Evolutionary conservation across 202 grass and related monocot genomes (phyloP), one percentile per base, ranked within the genome.

Genomic region (Zoysia matrella): DNA sequence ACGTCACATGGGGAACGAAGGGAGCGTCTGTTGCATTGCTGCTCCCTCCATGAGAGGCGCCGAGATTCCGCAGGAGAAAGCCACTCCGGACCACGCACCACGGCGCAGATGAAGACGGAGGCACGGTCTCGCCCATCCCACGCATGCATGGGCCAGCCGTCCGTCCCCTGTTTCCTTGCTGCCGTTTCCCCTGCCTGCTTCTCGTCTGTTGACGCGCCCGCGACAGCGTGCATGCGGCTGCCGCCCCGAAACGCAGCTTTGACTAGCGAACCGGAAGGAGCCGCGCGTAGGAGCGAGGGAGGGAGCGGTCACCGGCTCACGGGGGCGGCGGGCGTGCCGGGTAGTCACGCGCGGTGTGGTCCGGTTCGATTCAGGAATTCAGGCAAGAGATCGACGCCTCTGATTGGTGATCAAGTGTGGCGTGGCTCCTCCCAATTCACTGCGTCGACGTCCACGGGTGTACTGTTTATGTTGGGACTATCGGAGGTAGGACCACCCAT

Each of bases 1-100:
- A 76, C 44, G 69, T 70, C 91, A 83, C 86, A 89, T 88, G 86
- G 79, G 83, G 60, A 52, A 67, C 15, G 15, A 43, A 40, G 50
- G 65, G 8, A 49, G 22, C 22, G 22, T 30, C 22, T 30, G 56
- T 60, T 2, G 58, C 58, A 11, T 22, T 61, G 18, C 58, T 61
- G 22, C 22, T 22, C 49, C 49, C 48, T 10, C 55, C 43, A 22
- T 9, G 44, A 58, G 72, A 47, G 73, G 56, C 57, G 18, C 74
- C 57, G 45, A 49, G 74, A 47, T 39, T 14, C 45, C 55, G 8
- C 49, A 51, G 7, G 49, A 72, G 68, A 39, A 43, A 39, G 40
- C 22, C 22, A 30, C 22, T 30, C 22, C 22, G 56, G 11, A 8
- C 57, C 57, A 22, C 9, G 6, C 6, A 60, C 42, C 54, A 10